Evolutionary conservation across 1,139 yeast genomes (phyloP).

Genomic region (Sugiyamaella neomexicana): DNA sequence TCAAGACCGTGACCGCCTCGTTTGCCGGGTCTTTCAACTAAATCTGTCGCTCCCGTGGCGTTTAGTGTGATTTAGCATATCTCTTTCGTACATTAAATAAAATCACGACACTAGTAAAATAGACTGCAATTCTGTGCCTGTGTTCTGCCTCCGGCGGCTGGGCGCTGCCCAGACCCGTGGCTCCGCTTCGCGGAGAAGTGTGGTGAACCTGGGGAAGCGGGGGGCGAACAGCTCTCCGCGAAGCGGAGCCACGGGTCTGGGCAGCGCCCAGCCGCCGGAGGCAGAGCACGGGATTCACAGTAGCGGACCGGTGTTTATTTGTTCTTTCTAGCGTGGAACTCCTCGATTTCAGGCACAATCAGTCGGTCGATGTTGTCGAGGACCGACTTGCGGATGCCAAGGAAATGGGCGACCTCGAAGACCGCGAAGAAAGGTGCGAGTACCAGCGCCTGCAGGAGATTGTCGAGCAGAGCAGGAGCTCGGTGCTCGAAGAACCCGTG

Average conservation of each 20-base stretch:
- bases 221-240: no score
- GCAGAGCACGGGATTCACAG: background rate
- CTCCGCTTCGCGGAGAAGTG: background rate
- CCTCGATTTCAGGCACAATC: conserved; percentile 44
- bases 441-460: conserved; percentile 77
- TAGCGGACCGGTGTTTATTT: background rate
- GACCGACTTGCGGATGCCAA: conserved; percentile 62
- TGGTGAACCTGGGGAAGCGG: background rate
- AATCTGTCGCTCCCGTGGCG: conserved; percentile 17
- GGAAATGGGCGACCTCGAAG: conserved; percentile 67
- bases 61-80: conserved; percentile 12
- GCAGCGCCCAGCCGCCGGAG: conserved; percentile 15
- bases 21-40: conserved; percentile 79
- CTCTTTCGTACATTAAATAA: conserved; percentile 15
- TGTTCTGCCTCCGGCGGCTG: background rate
- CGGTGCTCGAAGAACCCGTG: conserved; percentile 80
- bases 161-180: background rate
- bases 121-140: no score
- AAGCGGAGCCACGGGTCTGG: background rate
- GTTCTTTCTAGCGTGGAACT: conserved; percentile 24
- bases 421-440: conserved; percentile 89
- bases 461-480: conserved; percentile 87
- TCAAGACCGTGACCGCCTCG: conserved; percentile 88
- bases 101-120: conserved; percentile 8
- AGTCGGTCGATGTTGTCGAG: conserved; percentile 54